Evolutionary conservation across 2,329 filamentous ascomycete species (phyloP).

Genomic region (Scleromitrula shiraiana): DNA sequence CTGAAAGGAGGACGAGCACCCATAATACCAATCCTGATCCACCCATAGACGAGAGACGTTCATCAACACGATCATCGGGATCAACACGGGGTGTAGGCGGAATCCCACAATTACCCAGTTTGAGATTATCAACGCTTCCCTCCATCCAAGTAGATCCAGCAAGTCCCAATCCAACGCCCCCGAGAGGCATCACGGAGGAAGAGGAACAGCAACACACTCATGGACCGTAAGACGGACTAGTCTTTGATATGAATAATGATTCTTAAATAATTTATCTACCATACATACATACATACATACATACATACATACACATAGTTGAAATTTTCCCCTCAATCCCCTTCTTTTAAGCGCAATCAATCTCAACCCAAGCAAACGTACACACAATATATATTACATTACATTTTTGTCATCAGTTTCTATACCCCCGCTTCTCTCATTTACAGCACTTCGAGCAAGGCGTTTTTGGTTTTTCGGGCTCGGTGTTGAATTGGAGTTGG

Average conservation of each 20-base stretch:
- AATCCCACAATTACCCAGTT: conserved; percentile 43
- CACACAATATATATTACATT: too few species aligned
- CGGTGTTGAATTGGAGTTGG: neutral
- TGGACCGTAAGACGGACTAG: neutral
- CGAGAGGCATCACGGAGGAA: conserved; percentile 1
- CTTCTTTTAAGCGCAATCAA: neutral
- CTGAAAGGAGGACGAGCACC: conserved; percentile 14
- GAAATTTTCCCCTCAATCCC: neutral
- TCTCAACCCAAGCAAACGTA: neutral
- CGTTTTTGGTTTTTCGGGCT: neutral
- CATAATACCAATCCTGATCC: conserved; percentile 3
- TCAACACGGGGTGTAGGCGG: conserved; percentile 32
- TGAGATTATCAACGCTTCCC: conserved; percentile 43
- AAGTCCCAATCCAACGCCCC: conserved; percentile 20
- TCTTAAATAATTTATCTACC: conserved; percentile 7
- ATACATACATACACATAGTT: neutral
- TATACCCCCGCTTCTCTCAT: too few species aligned
- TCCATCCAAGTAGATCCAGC: conserved; percentile 48
- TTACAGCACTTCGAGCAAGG: neutral
- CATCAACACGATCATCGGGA: conserved; percentile 4
- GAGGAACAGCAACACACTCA: neutral
- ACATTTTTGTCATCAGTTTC: too few species aligned
- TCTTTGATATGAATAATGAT: conserved; percentile 4
- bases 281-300: too few species aligned
- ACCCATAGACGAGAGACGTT: neutral